These are phyloP conservation scores for Ogataea hybrid DNA, from an alignment of 1,139 yeast species.

Conservation along the genomic window DNA sequence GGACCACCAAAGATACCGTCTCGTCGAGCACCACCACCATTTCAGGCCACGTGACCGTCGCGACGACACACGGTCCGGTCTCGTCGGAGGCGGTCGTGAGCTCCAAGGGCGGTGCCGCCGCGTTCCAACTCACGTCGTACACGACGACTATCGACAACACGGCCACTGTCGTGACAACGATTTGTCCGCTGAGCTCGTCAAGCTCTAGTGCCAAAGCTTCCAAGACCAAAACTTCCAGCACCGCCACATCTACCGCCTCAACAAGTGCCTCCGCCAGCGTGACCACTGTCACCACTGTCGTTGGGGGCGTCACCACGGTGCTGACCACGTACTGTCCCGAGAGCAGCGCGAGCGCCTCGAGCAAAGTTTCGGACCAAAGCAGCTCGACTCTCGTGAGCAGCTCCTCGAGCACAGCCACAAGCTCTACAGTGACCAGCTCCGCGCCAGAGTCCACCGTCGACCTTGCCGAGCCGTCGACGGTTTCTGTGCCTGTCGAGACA, in stretches of 20 bases:
- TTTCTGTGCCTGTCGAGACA: conserved; percentile 20
- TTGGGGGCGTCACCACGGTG: conserved; percentile 17
- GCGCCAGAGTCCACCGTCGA: conserved; percentile 20
- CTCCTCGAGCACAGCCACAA: background rate
- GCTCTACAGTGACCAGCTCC: conserved; percentile 2
- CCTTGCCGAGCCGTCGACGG: conserved; percentile 17
- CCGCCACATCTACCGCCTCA: conserved; percentile 17
- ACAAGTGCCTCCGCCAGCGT: conserved; percentile 5
- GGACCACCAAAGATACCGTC: conserved; percentile 20
- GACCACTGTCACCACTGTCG: conserved; percentile 13
- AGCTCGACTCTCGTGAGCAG: background rate
- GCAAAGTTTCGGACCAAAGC: background rate
- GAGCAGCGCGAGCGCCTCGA: conserved; percentile 12
- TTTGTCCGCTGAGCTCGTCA: conserved; percentile 16
- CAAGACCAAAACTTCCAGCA: conserved; percentile 4
- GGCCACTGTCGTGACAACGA: conserved; percentile 9
- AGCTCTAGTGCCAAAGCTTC: conserved; percentile 33
- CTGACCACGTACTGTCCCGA: conserved; percentile 23
- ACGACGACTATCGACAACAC: conserved; percentile 21
- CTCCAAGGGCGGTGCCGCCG: conserved; percentile 9
- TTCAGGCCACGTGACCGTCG: conserved; percentile 23
- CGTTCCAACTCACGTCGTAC: conserved; percentile 19
- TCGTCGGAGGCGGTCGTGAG: conserved; percentile 7
- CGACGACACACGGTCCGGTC: conserved; percentile 8
- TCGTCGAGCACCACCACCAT: conserved; percentile 26